Base-by-base conservation (phyloP, 2,329 filamentous ascomycete species). In the Talaromyces verruculosus region DNA sequence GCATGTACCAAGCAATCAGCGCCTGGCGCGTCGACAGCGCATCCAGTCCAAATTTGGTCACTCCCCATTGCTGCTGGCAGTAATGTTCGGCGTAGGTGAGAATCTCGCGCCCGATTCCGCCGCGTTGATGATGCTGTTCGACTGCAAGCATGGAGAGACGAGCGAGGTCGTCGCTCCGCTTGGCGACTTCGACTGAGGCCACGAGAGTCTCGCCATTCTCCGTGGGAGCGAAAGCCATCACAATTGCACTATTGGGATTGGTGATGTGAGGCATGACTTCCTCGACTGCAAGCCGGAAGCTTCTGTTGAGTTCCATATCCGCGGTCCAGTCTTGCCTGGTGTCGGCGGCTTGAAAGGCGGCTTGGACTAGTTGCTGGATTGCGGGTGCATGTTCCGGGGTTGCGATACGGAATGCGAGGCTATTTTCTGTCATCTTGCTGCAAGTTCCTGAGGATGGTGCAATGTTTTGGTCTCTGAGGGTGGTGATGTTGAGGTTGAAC, bases 311-410 rank as follows among this genome's bases (percentile, higher is more conserved):
- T 3, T 72, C 73, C 39, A 75, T 70, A 63, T 79, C 71, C 3
- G 73, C 80, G 0, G 76, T 76, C 77, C 77, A 79, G 65, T 71
- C 67, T 63, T 73, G 65, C 59, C 79, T 71, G 66, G 67, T 76
- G 49, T 81, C 80, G 2, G 75, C 71, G 53, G 79, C 72, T 39
- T 78, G 79, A 57, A 82, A 82, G 0, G 80, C 78, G 13, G 74
- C 68, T 61, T 82, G 72, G 0, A 81, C 75, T 1, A 82, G 72
- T 17, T 73, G 65, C 33, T 78, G 78, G 30, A 82, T 63, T 6
- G 67, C 72, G 0, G 68, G 60, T 0, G 77, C 80, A 64, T 82
- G 79, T 2, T 77, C 71, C 6, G 65, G 47, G 7, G 72, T 78
- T 58, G 80, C 81, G 39, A 71, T 57, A 63, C 79, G 80, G 65